These are phyloP conservation scores for Globisporangium middletonii DNA, from an alignment of 352 stramenopile genomes.

Conservation along the genomic window DNA sequence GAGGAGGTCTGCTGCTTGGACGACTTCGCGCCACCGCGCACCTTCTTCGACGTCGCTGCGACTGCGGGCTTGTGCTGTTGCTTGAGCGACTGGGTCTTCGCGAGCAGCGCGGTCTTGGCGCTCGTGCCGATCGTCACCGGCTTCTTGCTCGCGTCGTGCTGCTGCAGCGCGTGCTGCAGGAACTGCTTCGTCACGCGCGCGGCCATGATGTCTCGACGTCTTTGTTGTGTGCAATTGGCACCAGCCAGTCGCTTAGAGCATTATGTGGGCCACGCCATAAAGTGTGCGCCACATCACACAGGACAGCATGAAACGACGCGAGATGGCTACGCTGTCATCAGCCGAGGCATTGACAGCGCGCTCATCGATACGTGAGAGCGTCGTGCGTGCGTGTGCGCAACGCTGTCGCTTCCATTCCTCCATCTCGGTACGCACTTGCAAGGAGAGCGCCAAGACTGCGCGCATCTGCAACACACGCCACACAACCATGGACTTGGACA, in stretches of 20 bases:
- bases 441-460: no score
- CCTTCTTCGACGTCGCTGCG: conserved; percentile 14
- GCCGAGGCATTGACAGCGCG: no score
- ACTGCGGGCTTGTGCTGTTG: conserved; percentile 23
- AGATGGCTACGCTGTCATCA: no score
- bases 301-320: no score
- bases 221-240: neutral
- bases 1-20: conserved; percentile 9
- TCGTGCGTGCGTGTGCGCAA: no score
- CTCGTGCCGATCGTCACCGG: neutral
- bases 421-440: no score
- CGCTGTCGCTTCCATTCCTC: no score
- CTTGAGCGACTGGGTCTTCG: conserved; percentile 12
- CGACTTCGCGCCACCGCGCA: conserved; percentile 9
- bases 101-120: conserved; percentile 2
- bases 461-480: neutral
- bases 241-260: neutral
- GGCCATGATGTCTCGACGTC: conserved; percentile 30
- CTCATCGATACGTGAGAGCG: no score
- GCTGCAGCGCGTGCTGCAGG: conserved; percentile 45
- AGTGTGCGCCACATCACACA: no score
- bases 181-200: conserved; percentile 69
- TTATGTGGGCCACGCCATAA: no score
- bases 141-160: conserved; percentile 1
- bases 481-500: conserved; percentile 7